Conservation (phyloP, 2,329 filamentous ascomycete genomes). For the Epicoccum nigrum region DNA sequence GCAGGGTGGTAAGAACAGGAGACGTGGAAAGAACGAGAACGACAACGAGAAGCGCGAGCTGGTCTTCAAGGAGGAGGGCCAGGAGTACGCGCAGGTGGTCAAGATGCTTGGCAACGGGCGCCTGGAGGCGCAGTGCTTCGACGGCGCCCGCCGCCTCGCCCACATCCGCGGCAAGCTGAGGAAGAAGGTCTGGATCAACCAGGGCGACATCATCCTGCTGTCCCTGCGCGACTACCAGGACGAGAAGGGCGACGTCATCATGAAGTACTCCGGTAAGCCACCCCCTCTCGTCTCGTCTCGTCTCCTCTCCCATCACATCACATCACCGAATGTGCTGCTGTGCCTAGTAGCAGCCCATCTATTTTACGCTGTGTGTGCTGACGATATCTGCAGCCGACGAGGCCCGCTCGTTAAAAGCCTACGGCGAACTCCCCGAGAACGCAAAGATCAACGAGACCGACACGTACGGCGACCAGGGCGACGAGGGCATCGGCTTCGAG, state of each 20-base stretch:
- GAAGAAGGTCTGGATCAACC: conserved; percentile 94
- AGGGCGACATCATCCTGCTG: conserved; percentile 75
- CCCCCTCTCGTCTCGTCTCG: too few relatives aligned
- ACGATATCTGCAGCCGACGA: conserved; percentile 76
- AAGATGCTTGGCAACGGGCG: conserved; percentile 98
- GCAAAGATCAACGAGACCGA: conserved; percentile 99
- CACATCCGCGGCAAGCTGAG: conserved; percentile 94
- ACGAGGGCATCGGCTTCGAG: conserved; percentile 95
- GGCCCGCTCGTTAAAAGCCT: conserved; percentile 92
- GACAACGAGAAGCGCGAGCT: conserved; percentile 99
- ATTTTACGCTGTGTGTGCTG: conserved; percentile 51
- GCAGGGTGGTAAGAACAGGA: conserved; percentile 95
- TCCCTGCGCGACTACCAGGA: conserved; percentile 92
- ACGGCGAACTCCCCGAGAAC: conserved; percentile 94
- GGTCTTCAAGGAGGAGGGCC: conserved; percentile 98
- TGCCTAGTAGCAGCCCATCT: neutral
- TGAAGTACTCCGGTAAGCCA: conserved; percentile 72
- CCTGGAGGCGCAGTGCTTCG: conserved; percentile 92
- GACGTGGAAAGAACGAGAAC: conserved; percentile 94
- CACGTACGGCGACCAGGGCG: conserved; percentile 86
- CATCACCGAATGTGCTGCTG: too few relatives aligned
- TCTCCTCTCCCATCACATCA: too few relatives aligned
- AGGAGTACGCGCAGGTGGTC: conserved; percentile 86
- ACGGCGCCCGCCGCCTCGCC: conserved; percentile 83
- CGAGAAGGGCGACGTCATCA: conserved; percentile 90